Conservation (phyloP, 306 rosid genomes). For the Cicer judaicum region DNA sequence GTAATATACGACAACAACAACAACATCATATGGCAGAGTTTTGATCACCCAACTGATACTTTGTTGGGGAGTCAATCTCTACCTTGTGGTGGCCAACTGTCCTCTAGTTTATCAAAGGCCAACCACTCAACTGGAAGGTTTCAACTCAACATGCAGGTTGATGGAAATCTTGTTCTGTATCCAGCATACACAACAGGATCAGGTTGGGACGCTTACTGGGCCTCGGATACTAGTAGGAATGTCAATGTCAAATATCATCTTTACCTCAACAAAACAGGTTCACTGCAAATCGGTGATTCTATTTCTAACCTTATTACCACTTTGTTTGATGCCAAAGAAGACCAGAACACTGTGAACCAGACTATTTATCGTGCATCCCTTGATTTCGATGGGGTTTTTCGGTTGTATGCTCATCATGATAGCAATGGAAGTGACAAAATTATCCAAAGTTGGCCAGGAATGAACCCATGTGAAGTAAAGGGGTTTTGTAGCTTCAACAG, state of each 20-base stretch:
- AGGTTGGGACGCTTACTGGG: slow-evolving; percentile 29
- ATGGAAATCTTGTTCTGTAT: slow-evolving; percentile 48
- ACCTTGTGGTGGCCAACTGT: neutral
- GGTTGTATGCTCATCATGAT: slow-evolving; percentile 31
- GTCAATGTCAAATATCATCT: neutral
- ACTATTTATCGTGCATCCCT: slow-evolving; percentile 42
- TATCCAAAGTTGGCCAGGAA: neutral
- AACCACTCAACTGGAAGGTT: slow-evolving; percentile 35
- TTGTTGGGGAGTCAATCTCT: slow-evolving; percentile 36
- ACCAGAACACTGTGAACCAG: no score
- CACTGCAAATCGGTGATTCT: neutral
- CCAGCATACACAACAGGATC: slow-evolving; percentile 3
- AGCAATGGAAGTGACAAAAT: neutral
- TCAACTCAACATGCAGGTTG: slow-evolving; percentile 41
- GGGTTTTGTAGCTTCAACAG: slow-evolving; percentile 45
- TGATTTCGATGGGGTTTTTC: slow-evolving; percentile 42
- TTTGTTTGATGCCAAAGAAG: neutral
- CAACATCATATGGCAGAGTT: slow-evolving; percentile 50
- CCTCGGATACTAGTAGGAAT: fast-evolving
- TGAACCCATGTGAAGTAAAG: neutral
- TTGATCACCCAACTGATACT: slow-evolving; percentile 46
- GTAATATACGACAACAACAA: slow-evolving; percentile 9
- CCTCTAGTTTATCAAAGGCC: slow-evolving; percentile 35
- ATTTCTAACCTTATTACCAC: neutral
- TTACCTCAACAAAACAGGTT: slow-evolving; percentile 34